Evolutionary conservation across 352 stramenopile genomes (phyloP).

Genomic region (Phytophthora chlamydospora): DNA sequence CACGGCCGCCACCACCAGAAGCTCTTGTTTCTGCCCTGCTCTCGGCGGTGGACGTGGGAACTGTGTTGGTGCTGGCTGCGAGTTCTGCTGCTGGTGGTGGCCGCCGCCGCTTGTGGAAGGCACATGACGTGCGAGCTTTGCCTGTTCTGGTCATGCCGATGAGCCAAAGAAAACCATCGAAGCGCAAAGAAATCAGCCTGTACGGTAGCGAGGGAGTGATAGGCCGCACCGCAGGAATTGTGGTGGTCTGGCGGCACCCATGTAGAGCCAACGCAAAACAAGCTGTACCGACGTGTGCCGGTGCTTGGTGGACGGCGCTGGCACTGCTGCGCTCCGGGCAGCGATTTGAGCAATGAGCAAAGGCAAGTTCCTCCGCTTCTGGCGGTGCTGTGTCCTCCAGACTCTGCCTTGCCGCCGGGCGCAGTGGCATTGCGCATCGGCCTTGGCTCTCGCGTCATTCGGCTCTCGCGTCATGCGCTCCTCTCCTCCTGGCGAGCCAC

Average conservation of each 20-base stretch:
- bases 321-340: not conserved
- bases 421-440: too few relatives aligned
- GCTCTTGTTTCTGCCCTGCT: not conserved
- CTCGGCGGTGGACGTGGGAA: not conserved
- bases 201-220: slow-evolving; percentile 5
- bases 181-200: slow-evolving; percentile 30
- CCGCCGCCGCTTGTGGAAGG: too few relatives aligned
- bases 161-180: slow-evolving; percentile 22
- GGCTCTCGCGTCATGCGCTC: slow-evolving; percentile 9
- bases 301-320: not conserved
- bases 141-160: too few relatives aligned
- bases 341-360: slow-evolving; percentile 2
- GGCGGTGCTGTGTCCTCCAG: too few relatives aligned
- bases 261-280: too few relatives aligned
- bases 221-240: slow-evolving; percentile 18
- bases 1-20: not conserved
- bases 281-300: too few relatives aligned
- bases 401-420: too few relatives aligned
- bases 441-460: too few relatives aligned
- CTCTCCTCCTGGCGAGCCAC: not conserved
- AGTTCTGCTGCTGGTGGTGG: too few relatives aligned
- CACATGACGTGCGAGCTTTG: too few relatives aligned
- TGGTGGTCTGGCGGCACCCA: slow-evolving; percentile 10
- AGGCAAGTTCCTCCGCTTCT: too few relatives aligned
- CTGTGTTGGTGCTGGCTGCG: too few relatives aligned